A percentile compares a stretch with the other conserved stretches of the same genome.
Conservation (phyloP, 1,284 basidiomycete genomes). For the Sporisorium graminicola region DNA sequence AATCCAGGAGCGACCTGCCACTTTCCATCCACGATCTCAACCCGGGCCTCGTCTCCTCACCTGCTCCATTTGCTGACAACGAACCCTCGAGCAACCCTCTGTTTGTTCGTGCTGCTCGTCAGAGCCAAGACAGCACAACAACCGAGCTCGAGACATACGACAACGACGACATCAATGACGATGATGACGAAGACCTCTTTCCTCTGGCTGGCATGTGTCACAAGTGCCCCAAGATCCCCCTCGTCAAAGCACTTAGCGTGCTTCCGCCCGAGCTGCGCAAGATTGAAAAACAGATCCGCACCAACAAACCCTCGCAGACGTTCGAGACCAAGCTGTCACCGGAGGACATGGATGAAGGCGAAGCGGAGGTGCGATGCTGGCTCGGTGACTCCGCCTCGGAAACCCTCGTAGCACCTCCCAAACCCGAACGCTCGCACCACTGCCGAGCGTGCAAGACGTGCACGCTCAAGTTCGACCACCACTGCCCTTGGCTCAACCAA, state of each 20-base stretch:
- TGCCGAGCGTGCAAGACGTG: constrained; percentile 93
- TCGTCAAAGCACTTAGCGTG: constrained; percentile 55
- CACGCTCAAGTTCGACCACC: constrained; percentile 81
- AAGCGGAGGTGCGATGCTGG: constrained; percentile 62
- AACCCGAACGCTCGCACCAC: constrained; percentile 94
- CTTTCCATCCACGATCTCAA: constrained; percentile 35
- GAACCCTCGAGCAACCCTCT: constrained; percentile 19
- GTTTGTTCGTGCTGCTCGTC: constrained; percentile 19
- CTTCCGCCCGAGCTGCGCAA: constrained; percentile 65
- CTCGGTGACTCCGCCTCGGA: constrained; percentile 55
- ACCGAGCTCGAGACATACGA: not conserved
- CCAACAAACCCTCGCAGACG: constrained; percentile 22
- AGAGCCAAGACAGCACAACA: constrained; percentile 16
- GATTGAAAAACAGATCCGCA: constrained; percentile 56
- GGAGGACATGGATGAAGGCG: constrained; percentile 58
- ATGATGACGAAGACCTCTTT: constrained; percentile 58
- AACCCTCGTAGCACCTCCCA: constrained; percentile 71
- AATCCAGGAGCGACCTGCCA: constrained; percentile 34
- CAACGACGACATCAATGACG: constrained; percentile 30
- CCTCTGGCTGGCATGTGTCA: constrained; percentile 63
- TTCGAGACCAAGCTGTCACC: constrained; percentile 36
- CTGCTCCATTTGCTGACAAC: constrained; percentile 11
- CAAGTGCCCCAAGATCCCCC: constrained; percentile 59
- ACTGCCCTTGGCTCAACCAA: constrained; percentile 88
- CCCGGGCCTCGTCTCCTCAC: constrained; percentile 16